Evolutionary conservation across 805 yeast genomes (phyloP), one percentile per base, ranked within the genome.

Genomic region (Zygosaccharomyces siamensis): DNA sequence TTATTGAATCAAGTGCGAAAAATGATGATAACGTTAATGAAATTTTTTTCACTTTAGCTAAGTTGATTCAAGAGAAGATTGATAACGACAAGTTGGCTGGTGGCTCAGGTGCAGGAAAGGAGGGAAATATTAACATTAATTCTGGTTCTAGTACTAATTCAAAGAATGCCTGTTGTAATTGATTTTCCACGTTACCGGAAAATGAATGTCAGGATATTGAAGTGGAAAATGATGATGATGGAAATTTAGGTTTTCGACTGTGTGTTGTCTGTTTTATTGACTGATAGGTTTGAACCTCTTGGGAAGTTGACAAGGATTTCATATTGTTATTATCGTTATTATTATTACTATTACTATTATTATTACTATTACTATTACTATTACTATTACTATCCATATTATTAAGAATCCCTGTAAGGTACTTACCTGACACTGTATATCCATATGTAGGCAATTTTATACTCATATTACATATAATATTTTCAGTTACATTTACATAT

Each of bases 1-100:
- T 93, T 70, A 76, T 93, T 64, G 99, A 93, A 74, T 95, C 98
- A 27, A 83, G 93, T 71, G 99, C 99, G 35, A 93, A 93, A 75
- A 84, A 90, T 43, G 90, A 89, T 61, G 83, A 81, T 50, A 89
- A 90, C 63, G 99, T 93, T 53, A 95, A 88, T 62, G 89, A 89
- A 50, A 83, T 95, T 41, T 93, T 93, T 73, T 84, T 86, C 71
- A 86, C 89, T 59, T 78, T 93, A 62, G 97, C 97, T 10, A 80
- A 84, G 37, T 76, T 87, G 59, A 88, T 90, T 63, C 86, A 86
- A 72, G 96, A 88, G 46, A 86, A 85, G 68, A 81, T 83, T 54
- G 73, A 72, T 47, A 67, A 70, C 45, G 73, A 73, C 45, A 69
- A 71, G 51, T 50, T 67, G 37, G 84, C 84, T 1, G 86, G 85